Evolutionary conservation across 1,139 yeast genomes (phyloP), one percentile per base, ranked within the genome.

Genomic region (Yamadazyma blattariae): DNA sequence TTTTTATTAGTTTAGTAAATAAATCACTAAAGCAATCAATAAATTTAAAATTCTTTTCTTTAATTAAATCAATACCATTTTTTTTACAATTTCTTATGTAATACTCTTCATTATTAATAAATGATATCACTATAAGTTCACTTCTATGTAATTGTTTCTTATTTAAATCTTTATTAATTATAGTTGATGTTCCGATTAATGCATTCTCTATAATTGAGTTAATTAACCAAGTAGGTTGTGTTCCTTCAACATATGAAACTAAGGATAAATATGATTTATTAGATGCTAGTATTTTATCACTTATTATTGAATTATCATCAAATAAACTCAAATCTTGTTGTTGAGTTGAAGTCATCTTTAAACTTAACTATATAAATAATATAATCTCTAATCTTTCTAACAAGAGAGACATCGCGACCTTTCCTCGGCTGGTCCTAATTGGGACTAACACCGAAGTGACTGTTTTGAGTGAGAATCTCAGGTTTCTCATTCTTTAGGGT

Each of bases 201-300:
- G 70, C 52, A 40, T 62, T 70, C 46, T 75, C 79, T 8, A 74
- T 54, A 23, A 77, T 48, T 3, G 75, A 62, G 27, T 64, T 71
- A 6, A 76, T 52, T 23, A 85, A 60, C 95, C 95, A 86, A 5
- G 75, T 54, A 2, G 94, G 81, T 14, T 78, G 69, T 0, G 88
- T 82, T 0, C 86, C 83, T 40, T 73, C 76, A 2, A 70, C 64
- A 41, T 81, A 74, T 0, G 86, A 69, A 2, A 84, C 59, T 1
- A 77, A 50, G 1, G 76, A 64, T 26, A 79, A 49, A 30, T 48
- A 46, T 3, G 63, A 54, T 2, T 38, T 12, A 2, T 32, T 21
- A 1, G 56, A 58, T 26, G 42, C 56, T 48, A 52, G 47, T 37
- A 50, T 38, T 26, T 33, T 43, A 38, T 44, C 59, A 17, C 58